Evolutionary conservation across 225 moss, liverwort and hornwort species (phyloP).

Genomic region (Anthoceros angustus): DNA sequence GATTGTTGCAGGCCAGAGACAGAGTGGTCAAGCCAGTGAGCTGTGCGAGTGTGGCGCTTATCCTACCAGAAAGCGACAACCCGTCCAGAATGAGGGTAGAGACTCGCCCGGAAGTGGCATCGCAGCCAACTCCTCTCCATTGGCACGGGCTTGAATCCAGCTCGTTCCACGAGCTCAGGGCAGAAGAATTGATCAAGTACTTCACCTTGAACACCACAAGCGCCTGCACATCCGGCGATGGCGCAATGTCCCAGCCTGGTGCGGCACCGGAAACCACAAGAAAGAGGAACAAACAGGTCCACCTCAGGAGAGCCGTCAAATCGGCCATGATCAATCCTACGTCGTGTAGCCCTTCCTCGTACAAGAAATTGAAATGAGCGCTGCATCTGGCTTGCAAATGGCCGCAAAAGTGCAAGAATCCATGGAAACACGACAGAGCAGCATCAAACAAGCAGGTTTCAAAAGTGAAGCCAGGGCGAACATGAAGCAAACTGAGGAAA

Average conservation of each 20-base stretch:
- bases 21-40: constrained; percentile 60
- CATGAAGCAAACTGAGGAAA: too few relatives aligned
- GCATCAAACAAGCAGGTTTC: too few relatives aligned
- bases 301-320: too few relatives aligned
- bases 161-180: constrained; percentile 70
- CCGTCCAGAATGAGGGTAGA: constrained; percentile 52
- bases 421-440: too few relatives aligned
- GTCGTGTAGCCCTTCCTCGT: too few relatives aligned
- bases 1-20: constrained; percentile 55
- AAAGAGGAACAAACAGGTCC: background rate
- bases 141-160: constrained; percentile 60
- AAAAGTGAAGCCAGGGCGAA: too few relatives aligned
- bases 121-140: constrained; percentile 66
- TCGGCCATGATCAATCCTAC: too few relatives aligned
- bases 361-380: too few relatives aligned
- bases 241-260: background rate
- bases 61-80: constrained; percentile 55
- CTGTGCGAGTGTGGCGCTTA: constrained; percentile 66
- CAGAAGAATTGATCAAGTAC: constrained; percentile 34
- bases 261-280: background rate
- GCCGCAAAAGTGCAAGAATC: too few relatives aligned
- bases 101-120: constrained; percentile 49
- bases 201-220: constrained; percentile 72
- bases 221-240: constrained; percentile 50
- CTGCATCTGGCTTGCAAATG: too few relatives aligned